Evolutionary conservation across 805 yeast genomes (phyloP).

Genomic region (Cyberlindnera mycetangii): DNA sequence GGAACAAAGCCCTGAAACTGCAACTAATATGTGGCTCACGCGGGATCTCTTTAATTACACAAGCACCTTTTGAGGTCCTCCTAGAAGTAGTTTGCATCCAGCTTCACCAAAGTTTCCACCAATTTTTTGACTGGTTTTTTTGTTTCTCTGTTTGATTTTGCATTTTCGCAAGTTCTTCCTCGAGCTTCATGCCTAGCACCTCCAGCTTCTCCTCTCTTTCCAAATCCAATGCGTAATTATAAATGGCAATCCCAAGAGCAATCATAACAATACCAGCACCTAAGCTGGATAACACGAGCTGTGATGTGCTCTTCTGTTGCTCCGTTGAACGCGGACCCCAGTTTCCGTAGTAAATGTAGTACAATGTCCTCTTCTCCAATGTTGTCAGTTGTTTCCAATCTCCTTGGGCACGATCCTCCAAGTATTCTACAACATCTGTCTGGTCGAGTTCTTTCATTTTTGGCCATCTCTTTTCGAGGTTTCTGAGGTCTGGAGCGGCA

Average conservation of each 20-base stretch:
- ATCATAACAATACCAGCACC: conserved; percentile 20
- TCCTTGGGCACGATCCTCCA: conserved; percentile 31
- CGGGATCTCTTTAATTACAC: too few species aligned
- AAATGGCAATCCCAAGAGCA: conserved; percentile 19
- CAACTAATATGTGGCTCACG: too few species aligned
- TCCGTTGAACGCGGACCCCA: conserved; percentile 35
- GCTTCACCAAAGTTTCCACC: conserved; percentile 3
- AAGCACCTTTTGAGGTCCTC: too few species aligned
- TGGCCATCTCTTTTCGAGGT: conserved; percentile 31
- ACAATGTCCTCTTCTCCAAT: conserved; percentile 31
- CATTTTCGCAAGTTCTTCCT: conserved; percentile 7
- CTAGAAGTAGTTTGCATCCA: background rate
- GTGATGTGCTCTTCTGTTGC: conserved; percentile 11
- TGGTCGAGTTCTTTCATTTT: conserved; percentile 31
- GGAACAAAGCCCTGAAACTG: too few species aligned
- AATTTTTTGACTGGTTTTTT: background rate
- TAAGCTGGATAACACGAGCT: conserved; percentile 17
- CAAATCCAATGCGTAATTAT: conserved; percentile 22
- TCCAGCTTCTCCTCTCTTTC: conserved; percentile 18
- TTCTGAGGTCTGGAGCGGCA: conserved; percentile 30
- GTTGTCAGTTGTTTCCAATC: conserved; percentile 31
- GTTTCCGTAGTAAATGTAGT: conserved; percentile 36
- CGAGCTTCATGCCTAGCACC: conserved; percentile 7
- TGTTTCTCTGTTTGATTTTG: background rate
- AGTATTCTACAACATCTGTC: conserved; percentile 36